Percentiles rank a stretch among this genome's conserved stretches.
These are phyloP conservation scores for Neoarthrinium moseri DNA, from an alignment of 2,329 filamentous ascomycete genomes.

Conservation along the genomic window DNA sequence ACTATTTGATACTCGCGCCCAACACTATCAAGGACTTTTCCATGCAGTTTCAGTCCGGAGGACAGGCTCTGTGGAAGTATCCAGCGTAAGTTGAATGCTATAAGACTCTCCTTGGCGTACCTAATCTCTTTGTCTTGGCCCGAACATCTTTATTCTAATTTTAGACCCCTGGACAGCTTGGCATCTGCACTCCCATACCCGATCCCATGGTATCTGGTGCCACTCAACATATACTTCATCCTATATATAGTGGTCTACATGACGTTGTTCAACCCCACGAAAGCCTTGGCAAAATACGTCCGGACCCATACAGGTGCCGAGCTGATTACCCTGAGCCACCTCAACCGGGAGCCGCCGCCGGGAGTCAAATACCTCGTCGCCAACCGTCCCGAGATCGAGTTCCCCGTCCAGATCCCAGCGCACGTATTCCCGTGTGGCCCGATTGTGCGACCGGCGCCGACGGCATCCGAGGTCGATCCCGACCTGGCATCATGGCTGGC, in stretches of 20 bases:
- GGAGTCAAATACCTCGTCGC: slow-evolving; percentile 15
- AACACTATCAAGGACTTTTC: slow-evolving; percentile 38
- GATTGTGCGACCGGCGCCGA: slow-evolving; percentile 37
- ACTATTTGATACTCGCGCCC: slow-evolving; percentile 35
- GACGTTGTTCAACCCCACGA: slow-evolving; percentile 15
- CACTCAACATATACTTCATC: slow-evolving; percentile 21
- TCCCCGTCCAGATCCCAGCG: slow-evolving; percentile 11
- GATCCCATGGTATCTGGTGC: slow-evolving; percentile 8
- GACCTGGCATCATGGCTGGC: slow-evolving; percentile 14
- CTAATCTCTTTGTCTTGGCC: background rate
- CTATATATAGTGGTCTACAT: slow-evolving; percentile 19
- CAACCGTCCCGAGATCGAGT: slow-evolving; percentile 15
- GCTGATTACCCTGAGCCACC: slow-evolving; percentile 9
- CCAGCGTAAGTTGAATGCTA: slow-evolving; percentile 31
- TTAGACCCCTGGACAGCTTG: background rate
- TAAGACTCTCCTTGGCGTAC: background rate
- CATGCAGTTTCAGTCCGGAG: background rate
- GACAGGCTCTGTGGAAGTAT: slow-evolving; percentile 23
- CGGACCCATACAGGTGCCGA: slow-evolving; percentile 8
- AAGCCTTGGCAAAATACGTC: slow-evolving; percentile 20
- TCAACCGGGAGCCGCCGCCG: slow-evolving; percentile 10
- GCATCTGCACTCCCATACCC: slow-evolving; percentile 5
- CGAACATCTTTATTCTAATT: background rate
- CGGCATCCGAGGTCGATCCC: slow-evolving; percentile 37
- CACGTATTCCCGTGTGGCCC: slow-evolving; percentile 28